phyloP scores from a whole-genome alignment of 495 filamentous ascomycete genomes.

The Trichoderma reesei region DNA sequence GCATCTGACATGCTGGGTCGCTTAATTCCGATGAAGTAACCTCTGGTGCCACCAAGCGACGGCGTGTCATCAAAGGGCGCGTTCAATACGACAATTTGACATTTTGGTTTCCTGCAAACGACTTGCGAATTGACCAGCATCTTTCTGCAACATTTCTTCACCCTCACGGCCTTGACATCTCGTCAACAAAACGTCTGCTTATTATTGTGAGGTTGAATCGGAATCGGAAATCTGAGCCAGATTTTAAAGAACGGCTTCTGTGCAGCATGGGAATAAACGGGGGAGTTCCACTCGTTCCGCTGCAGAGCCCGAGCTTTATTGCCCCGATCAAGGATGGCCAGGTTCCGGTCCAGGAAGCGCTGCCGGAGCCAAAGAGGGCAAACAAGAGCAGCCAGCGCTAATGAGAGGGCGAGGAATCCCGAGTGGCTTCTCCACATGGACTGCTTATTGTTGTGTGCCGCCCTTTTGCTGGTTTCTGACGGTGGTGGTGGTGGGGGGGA shows the following conservation, averaged over 20 bases:
- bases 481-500: background rate
- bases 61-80: conserved; percentile 5
- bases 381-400: no score
- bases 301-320: conserved; percentile 6
- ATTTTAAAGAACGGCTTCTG: background rate
- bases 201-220: background rate
- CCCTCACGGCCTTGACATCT: background rate
- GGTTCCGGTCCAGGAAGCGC: background rate
- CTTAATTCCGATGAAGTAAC: background rate
- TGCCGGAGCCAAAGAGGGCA: background rate
- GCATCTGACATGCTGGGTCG: background rate
- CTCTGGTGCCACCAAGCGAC: background rate
- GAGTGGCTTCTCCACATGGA: conserved; percentile 1
- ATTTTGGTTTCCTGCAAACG: background rate
- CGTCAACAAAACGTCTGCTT: background rate
- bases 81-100: background rate
- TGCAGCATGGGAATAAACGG: no score
- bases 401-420: background rate
- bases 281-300: background rate
- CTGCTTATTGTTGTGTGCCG: background rate
- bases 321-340: conserved; percentile 1
- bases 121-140: background rate
- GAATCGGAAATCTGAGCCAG: background rate
- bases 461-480: background rate
- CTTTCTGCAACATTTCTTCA: background rate